These are phyloP conservation scores for Immersiella caudata DNA, from an alignment of 495 filamentous ascomycete genomes.

Conservation along the genomic window DNA sequence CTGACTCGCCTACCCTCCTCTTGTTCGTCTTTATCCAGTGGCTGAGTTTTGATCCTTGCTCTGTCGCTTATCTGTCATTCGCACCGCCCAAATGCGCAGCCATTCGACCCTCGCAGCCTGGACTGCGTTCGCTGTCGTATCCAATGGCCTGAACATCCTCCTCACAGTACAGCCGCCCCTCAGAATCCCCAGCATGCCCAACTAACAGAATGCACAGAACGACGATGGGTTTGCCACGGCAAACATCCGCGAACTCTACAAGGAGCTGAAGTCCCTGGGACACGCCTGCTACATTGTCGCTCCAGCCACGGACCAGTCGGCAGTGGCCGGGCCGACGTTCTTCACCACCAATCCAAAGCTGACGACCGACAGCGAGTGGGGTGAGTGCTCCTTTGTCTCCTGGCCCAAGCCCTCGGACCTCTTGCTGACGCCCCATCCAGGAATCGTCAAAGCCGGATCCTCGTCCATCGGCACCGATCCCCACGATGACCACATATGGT, in stretches of 20 bases:
- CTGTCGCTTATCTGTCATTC: background rate
- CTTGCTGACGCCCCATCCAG: slow-evolving; percentile 26
- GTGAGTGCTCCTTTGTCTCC: background rate
- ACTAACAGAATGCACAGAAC: slow-evolving; percentile 28
- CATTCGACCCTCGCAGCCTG: slow-evolving; percentile 13
- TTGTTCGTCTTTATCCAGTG: background rate
- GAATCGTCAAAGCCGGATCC: slow-evolving; percentile 37
- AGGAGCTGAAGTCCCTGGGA: slow-evolving; percentile 38
- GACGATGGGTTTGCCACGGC: slow-evolving; percentile 50
- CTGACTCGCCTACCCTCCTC: background rate
- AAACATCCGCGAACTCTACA: slow-evolving; percentile 49
- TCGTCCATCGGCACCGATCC: slow-evolving; percentile 41
- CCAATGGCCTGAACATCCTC: slow-evolving; percentile 28
- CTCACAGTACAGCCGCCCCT: slow-evolving; percentile 25
- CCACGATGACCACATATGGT: slow-evolving; percentile 48
- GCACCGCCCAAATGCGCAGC: slow-evolving; percentile 18
- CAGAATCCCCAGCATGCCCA: background rate
- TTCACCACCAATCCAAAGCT: slow-evolving; percentile 38
- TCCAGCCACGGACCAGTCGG: slow-evolving; percentile 30
- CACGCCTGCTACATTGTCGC: slow-evolving; percentile 47
- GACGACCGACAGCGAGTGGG: slow-evolving; percentile 28
- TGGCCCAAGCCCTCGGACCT: background rate
- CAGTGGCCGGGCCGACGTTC: slow-evolving; percentile 29
- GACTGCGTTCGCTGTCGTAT: slow-evolving; percentile 5
- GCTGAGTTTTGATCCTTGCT: background rate